Evolutionary conservation across 345 rosid species (phyloP).

Genomic region (Linum trigynum): DNA sequence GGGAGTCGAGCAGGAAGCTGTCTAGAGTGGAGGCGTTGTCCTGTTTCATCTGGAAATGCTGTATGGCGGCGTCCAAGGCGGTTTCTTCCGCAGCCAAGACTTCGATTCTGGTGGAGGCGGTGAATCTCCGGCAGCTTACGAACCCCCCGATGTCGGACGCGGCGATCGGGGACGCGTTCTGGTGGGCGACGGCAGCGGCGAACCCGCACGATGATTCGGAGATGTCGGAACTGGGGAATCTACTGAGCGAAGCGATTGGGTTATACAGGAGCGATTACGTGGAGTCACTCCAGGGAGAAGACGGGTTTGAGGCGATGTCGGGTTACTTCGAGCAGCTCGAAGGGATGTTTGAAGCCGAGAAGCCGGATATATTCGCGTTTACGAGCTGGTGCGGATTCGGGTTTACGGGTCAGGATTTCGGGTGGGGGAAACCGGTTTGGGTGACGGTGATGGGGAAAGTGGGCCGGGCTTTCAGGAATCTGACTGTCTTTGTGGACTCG

Average conservation of each 20-base stretch:
- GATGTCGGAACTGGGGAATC: not conserved
- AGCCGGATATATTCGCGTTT: constrained; percentile 16
- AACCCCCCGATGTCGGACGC: constrained; percentile 16
- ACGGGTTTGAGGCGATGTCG: constrained; percentile 12
- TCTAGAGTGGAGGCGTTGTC: not conserved
- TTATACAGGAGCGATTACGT: constrained; percentile 9
- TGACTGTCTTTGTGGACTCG: constrained; percentile 10
- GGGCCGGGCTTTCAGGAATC: constrained; percentile 10
- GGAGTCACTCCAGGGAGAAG: constrained; percentile 9
- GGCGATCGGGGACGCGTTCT: constrained; percentile 6
- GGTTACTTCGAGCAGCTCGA: constrained; percentile 7
- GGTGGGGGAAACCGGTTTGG: constrained; percentile 17
- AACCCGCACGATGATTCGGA: not conserved
- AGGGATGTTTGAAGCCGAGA: not conserved
- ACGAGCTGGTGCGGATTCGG: constrained; percentile 16
- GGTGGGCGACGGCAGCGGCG: constrained; percentile 11
- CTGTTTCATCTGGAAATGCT: not conserved
- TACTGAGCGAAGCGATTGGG: constrained; percentile 11
- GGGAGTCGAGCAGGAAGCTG: not conserved
- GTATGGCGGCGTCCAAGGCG: not conserved
- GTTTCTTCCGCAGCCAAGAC: not conserved
- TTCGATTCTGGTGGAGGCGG: constrained; percentile 13
- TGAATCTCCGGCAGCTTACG: constrained; percentile 18
- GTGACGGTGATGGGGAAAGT: not conserved
- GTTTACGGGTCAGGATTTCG: constrained; percentile 9